phyloP scores from a whole-genome alignment of 176 grass and related monocot species.

The Cenchrus fungigraminus region DNA sequence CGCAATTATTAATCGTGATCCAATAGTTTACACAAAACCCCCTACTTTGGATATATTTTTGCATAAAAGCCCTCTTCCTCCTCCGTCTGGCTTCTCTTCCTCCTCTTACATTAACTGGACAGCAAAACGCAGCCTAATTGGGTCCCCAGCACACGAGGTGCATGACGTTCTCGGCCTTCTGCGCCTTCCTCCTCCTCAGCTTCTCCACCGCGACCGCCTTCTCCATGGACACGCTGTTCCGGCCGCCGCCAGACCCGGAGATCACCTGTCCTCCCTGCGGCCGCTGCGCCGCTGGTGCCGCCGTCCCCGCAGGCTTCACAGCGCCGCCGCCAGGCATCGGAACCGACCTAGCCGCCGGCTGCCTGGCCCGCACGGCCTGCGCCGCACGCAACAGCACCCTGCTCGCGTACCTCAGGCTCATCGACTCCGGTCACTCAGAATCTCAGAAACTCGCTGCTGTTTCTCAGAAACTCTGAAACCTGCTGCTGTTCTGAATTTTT shows the following conservation, averaged over 20 bases:
- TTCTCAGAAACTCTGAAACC: neutral
- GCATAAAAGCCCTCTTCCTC: too few species aligned
- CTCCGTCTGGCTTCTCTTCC: too few species aligned
- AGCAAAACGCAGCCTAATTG: conserved; percentile 2
- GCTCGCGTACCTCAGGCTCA: conserved; percentile 53
- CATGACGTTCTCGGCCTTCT: conserved; percentile 51
- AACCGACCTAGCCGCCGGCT: conserved; percentile 16
- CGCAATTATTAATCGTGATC: too few species aligned
- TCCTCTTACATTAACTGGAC: neutral
- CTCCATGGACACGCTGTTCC: conserved; percentile 7
- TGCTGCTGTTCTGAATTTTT: neutral
- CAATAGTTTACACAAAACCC: too few species aligned
- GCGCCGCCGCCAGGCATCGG: neutral
- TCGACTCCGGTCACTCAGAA: neutral
- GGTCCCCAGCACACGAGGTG: conserved; percentile 60
- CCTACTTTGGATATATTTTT: too few species aligned
- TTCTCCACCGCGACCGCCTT: conserved; percentile 18
- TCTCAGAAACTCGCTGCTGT: neutral
- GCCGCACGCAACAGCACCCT: conserved; percentile 32
- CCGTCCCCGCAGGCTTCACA: neutral
- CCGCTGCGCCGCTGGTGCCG: neutral
- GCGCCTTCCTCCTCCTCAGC: conserved; percentile 21
- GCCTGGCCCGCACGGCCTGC: conserved; percentile 34
- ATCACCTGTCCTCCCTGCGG: conserved; percentile 25
- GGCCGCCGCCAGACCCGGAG: neutral